Evolutionary conservation across 352 stramenopile species (phyloP), one percentile per base, ranked within the genome.

Genomic region (Albugo candida): DNA sequence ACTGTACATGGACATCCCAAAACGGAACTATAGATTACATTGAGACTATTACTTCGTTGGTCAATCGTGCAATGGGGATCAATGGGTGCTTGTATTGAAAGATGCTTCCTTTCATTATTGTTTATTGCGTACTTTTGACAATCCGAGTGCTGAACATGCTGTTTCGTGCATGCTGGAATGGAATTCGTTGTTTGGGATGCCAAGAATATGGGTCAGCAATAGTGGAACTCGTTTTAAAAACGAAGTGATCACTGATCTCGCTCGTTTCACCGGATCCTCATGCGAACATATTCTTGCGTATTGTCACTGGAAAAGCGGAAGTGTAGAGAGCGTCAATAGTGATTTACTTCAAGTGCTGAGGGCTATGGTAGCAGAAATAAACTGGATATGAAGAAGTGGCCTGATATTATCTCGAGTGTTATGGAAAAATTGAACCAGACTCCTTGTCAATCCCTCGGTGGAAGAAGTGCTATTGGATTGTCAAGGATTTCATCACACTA

Each of bases 201-300:
- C 63, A 1, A 10, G n/a, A 27, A 41, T 54, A 1, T 64, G 48
- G 46, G 45, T 60, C 3, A 64, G 48, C 42, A 53, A 63, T 36
- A 21, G 54, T 36, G 59, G 59, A 0, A 58, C 6, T 11, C 62
- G 67, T 31, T 71, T 67, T 41, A 64, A 58, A 20, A 70, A 60
- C 38, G 20, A 50, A 34, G 46, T 63, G 2, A 42, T 66, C 8
- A 12, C 17, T 8, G 53, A 62, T 37, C 16, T 65, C 5, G 48
- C 21, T 35, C 40, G 34, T 18, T 8, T 43, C 8, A 43, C 38
- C 8, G 24, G 24, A 31, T 31, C 24, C 8, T 31, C 24, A 3
- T 31, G 24, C 24, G 24, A 31, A 31, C 8, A 31, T 8, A 31
- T 31, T 31, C 20, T 43, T 19, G 49, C 52, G 2, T 67, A 67